Evolutionary conservation across 2,329 filamentous ascomycete genomes (phyloP).

Genomic region (Zymoseptoria ardabiliae): DNA sequence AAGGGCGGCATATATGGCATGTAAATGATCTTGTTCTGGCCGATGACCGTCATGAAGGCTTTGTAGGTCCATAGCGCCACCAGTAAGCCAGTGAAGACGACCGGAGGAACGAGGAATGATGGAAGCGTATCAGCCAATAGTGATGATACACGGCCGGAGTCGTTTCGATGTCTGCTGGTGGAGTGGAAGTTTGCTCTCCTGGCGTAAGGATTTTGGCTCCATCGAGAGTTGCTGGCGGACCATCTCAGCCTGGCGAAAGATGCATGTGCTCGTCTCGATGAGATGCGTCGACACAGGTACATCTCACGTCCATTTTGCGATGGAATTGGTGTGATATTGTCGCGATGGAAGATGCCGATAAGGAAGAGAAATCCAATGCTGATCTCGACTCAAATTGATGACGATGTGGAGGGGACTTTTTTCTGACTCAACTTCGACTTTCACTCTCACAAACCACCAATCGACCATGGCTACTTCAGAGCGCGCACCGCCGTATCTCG

Average conservation of each 20-base stretch:
- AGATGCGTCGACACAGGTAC: not conserved
- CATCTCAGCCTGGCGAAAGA: not conserved
- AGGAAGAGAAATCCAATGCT: not conserved
- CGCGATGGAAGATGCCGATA: not conserved
- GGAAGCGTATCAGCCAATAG: slow-evolving; percentile 30
- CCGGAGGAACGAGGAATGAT: slow-evolving; percentile 53
- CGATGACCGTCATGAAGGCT: slow-evolving; percentile 66
- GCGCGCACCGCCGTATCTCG: slow-evolving; percentile 36
- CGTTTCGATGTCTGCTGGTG: not conserved
- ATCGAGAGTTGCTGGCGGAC: not conserved
- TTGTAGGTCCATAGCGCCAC: slow-evolving; percentile 56
- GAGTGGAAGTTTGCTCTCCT: not conserved
- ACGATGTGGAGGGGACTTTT: slow-evolving; percentile 5
- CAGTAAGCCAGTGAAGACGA: slow-evolving; percentile 59
- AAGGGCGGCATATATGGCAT: slow-evolving; percentile 70
- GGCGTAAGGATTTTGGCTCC: not conserved
- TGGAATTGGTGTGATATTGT: not conserved
- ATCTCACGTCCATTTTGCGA: not conserved
- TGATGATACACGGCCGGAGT: not conserved
- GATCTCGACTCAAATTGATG: slow-evolving; percentile 1
- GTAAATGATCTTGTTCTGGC: slow-evolving; percentile 78
- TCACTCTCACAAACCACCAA: not conserved
- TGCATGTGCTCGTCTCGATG: not conserved
- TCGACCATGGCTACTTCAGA: slow-evolving; percentile 12
- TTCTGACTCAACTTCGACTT: slow-evolving; percentile 3